Base-by-base conservation (phyloP, 768 basidiomycete species). In the Fomitopsis serialis region DNA sequence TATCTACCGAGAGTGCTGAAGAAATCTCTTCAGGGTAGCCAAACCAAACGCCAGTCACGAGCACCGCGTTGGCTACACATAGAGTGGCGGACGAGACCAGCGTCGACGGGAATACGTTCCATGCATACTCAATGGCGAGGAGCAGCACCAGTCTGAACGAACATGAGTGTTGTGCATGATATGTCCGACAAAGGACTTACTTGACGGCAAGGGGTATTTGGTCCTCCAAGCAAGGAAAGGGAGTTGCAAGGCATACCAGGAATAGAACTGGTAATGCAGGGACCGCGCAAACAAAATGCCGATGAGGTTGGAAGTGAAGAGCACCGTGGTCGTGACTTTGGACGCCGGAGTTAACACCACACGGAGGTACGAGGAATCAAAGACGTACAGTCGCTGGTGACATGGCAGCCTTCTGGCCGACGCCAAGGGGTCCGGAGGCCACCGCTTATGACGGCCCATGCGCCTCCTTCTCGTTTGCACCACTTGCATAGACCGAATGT, bases 191-290 rank as follows among this genome's bases (percentile, higher is more conserved):
- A 44, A 70, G 80, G 56, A 54, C 64, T 54, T 63, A 89, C 91
- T 82, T 88, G 35, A 87, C 17, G 24, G 71, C 25, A 13, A 78
- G 15, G 87, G 87, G 66, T 81, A 89, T 49, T 70, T 75, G 4
- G 88, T 86, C 64, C 82, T 82, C 79, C 84, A 94, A 3, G 81
- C 73, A 25, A 98, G 68, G 64, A 95, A 85, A 1, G 96, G 92
- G 32, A 96, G 67, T 61, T 95, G 92, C 53, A 90, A 87, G 10
- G 87, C 91, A 66, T 98, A 98, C 97, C 97, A 99, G 5, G 90
- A 85, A 68, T 97, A 97, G 70, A 99, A 99, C 61, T 99, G 97
- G 66, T 98, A 98, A 66, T 99, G 97, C 42, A 99, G 72, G 10
- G 96, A 98, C 19, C 97, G 83, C 21, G 97, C 92, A 66, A 91